Evolutionary conservation across 345 rosid genomes (phyloP), one percentile per base, ranked within the genome.

Genomic region (Gynandropsis gynandra): DNA sequence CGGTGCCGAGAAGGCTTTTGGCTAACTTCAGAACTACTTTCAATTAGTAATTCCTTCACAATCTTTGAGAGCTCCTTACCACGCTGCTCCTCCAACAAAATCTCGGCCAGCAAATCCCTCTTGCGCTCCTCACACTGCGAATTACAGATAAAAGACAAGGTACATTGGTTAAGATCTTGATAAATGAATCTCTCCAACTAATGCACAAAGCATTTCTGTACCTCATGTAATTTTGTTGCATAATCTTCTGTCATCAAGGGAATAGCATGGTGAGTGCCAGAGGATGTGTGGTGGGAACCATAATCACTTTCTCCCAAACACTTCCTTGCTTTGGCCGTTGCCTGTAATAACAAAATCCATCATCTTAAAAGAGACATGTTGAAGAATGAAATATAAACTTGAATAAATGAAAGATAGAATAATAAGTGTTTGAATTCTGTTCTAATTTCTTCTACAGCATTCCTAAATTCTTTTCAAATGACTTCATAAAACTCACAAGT

Each of bases 81-180:
- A 38, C 46, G 79, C 53, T 79, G 73, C 72, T 83, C 80, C 69
- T 87, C 92, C 73, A 78, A 54, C 68, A 84, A 24, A 34, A 82
- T 65, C 70, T 87, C 83, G 63, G 80, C 74, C 44, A 87, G 58
- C 42, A 90, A 62, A 50, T 79, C 85, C 50, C 67, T 74, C 58
- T 80, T 87, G n/a, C 81, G 79, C 80, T 71, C 80, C 79, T 73
- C 96, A 12, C 89, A 82, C 98, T 90, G 76, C 14, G 38, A 68
- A 58, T 34, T 52, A 34, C 49, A 54, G 21, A 66, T 62, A 40
- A 5, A 46, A 74, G 24, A 37, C 19, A 4, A 29, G n/a, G 8
- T 19, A 33, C 43, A 24, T 15, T 14, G 42, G 33, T 4, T 55
- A 6, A 1, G 1, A 6, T 44, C 34, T 46, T 4, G 27, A 39